Evolutionary conservation across 352 stramenopile species (phyloP).

Genomic region (Phytophthora agathidicida): DNA sequence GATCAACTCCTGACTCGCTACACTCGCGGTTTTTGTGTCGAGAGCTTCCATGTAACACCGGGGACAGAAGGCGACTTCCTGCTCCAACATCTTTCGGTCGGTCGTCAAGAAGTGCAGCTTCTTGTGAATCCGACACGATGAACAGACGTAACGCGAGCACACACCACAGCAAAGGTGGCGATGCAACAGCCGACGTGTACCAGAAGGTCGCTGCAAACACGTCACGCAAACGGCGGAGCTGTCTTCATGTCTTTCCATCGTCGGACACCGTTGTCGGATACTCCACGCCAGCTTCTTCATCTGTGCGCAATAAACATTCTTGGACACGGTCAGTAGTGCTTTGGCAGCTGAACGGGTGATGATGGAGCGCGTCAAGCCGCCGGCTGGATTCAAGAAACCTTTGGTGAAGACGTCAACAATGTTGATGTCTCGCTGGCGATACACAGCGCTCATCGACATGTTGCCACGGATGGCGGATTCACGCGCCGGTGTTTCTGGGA

Average conservation of each 20-base stretch:
- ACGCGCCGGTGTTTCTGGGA: conserved; percentile 29
- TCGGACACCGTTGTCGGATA: conserved; percentile 25
- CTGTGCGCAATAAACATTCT: conserved; percentile 35
- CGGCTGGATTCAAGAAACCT: conserved; percentile 35
- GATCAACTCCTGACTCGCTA: conserved; percentile 25
- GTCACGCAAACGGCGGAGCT: conserved; percentile 12
- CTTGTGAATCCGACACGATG: conserved; percentile 26
- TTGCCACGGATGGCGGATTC: conserved; percentile 40
- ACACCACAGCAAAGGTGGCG: conserved; percentile 26
- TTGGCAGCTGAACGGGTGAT: conserved; percentile 34
- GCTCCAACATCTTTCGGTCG: conserved; percentile 31
- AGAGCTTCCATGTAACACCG: conserved; percentile 26
- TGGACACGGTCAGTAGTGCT: conserved; percentile 30
- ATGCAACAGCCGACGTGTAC: conserved; percentile 12
- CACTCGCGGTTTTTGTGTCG: conserved; percentile 9
- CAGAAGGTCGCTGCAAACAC: conserved; percentile 32
- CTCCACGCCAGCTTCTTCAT: conserved; percentile 45
- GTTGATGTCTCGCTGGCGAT: conserved; percentile 37
- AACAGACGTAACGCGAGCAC: conserved; percentile 28
- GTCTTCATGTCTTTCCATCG: conserved; percentile 17
- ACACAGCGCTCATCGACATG: conserved; percentile 53
- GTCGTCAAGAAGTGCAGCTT: conserved; percentile 31
- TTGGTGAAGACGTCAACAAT: conserved; percentile 50
- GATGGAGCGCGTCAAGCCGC: conserved; percentile 34
- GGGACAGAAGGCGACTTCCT: conserved; percentile 26